Evolutionary conservation across 2,329 filamentous ascomycete genomes (phyloP).

Genomic region (Monosporascus sp.): DNA sequence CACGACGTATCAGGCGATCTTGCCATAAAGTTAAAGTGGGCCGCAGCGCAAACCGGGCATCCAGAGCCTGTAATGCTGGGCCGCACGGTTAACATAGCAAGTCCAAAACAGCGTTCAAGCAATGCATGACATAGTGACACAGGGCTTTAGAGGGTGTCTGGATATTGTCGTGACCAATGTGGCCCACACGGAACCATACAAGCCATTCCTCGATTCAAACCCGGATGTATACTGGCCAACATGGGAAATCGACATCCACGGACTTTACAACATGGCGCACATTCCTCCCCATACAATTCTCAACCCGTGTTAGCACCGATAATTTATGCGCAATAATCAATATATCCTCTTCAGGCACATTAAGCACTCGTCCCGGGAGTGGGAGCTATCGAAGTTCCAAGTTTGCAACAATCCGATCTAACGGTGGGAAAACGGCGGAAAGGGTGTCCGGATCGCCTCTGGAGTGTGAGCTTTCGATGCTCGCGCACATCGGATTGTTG

Average conservation of each 20-base stretch:
- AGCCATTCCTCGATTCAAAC: constrained; percentile 13
- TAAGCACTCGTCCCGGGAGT: too few species aligned
- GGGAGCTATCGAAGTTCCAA: constrained; percentile 11
- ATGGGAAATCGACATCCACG: constrained; percentile 16
- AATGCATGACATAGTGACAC: constrained; percentile 2
- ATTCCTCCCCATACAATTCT: constrained; percentile 14
- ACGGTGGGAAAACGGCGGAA: too few species aligned
- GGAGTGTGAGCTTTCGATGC: too few species aligned
- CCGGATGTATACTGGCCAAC: constrained; percentile 14
- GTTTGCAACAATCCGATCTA: constrained; percentile 11
- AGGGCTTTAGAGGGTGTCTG: constrained; percentile 8
- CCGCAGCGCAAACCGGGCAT: constrained; percentile 12
- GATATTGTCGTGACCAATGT: constrained; percentile 13
- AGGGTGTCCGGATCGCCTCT: too few species aligned
- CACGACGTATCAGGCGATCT: constrained; percentile 11
- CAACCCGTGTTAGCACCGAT: background rate
- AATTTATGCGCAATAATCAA: constrained; percentile 15
- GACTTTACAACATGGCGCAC: constrained; percentile 13
- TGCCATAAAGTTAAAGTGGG: constrained; percentile 8
- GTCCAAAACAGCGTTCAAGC: constrained; percentile 9
- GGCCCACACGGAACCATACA: constrained; percentile 9
- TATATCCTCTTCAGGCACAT: background rate
- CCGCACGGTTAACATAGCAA: constrained; percentile 10
- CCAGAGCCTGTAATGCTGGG: constrained; percentile 8
- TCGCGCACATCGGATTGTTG: too few species aligned